phyloP scores from a whole-genome alignment of 371 early-diverging fungal genomes.

The Paraphysoderma sedebokerense region DNA sequence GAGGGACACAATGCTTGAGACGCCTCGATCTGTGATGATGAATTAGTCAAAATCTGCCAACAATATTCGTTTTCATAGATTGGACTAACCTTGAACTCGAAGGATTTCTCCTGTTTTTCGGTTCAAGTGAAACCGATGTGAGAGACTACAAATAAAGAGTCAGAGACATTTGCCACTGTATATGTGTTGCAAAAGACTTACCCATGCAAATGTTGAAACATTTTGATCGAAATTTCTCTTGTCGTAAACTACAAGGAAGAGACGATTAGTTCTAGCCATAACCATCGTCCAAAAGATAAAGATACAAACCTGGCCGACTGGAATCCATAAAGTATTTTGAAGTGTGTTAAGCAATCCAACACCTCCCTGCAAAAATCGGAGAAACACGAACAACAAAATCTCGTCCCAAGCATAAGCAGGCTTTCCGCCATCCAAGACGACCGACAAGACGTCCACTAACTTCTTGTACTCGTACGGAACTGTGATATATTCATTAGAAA shows the following conservation, averaged over 20 bases:
- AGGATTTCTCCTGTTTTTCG: slow-evolving; percentile 84
- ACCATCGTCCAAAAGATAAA: not conserved
- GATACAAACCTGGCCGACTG: slow-evolving; percentile 64
- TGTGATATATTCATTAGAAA: too few species aligned
- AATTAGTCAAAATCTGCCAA: slow-evolving; percentile 7
- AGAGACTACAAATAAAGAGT: slow-evolving; percentile 23
- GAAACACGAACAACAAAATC: slow-evolving; percentile 37
- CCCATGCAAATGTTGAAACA: slow-evolving; percentile 69
- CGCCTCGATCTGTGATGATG: slow-evolving; percentile 64
- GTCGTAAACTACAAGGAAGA: slow-evolving; percentile 38
- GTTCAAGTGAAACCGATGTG: slow-evolving; percentile 68
- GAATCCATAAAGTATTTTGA: slow-evolving; percentile 77
- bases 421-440: slow-evolving; percentile 7
- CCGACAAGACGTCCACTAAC: slow-evolving; percentile 45
- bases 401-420: slow-evolving; percentile 37
- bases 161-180: not conserved
- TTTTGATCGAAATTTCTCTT: slow-evolving; percentile 56
- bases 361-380: slow-evolving; percentile 30
- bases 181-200: too few species aligned
- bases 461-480: slow-evolving; percentile 61
- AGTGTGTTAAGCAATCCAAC: slow-evolving; percentile 58
- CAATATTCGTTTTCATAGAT: not conserved
- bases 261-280: not conserved
- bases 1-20: slow-evolving; percentile 53
- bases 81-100: slow-evolving; percentile 33